These are phyloP conservation scores for Sporothrix humicola DNA, from an alignment of 2,329 filamentous ascomycete genomes.

Conservation along the genomic window DNA sequence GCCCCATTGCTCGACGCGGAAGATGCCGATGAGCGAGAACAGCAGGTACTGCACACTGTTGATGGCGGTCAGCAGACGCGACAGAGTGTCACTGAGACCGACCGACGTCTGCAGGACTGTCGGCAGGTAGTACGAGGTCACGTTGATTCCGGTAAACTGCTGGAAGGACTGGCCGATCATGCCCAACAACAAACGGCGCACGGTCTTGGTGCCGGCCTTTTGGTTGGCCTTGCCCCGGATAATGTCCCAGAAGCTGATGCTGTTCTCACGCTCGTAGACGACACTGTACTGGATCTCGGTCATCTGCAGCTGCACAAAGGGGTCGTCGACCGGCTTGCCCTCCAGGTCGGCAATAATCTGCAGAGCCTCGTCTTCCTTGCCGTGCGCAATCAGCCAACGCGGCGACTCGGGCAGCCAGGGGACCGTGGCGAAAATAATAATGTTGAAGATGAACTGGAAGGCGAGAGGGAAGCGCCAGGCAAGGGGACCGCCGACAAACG, in stretches of 20 bases:
- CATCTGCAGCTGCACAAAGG: conserved; percentile 61
- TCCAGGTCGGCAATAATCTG: conserved; percentile 52
- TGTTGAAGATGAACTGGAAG: conserved; percentile 63
- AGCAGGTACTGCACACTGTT: conserved; percentile 39
- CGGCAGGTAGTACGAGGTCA: conserved; percentile 46
- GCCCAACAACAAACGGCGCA: conserved; percentile 39
- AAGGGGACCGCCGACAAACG: conserved; percentile 56
- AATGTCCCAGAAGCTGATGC: conserved; percentile 36
- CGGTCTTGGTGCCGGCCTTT: conserved; percentile 51
- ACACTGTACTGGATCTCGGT: conserved; percentile 64
- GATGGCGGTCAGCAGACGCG: conserved; percentile 51
- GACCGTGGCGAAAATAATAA: conserved; percentile 61
- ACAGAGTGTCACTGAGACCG: conserved; percentile 54
- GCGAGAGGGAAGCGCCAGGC: conserved; percentile 68
- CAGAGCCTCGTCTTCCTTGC: conserved; percentile 52
- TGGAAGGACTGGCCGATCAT: conserved; percentile 47
- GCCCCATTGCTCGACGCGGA: conserved; percentile 38
- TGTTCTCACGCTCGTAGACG: conserved; percentile 53
- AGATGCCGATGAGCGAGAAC: conserved; percentile 36
- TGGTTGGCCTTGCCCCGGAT: conserved; percentile 36
- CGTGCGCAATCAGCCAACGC: conserved; percentile 53
- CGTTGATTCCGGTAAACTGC: conserved; percentile 46
- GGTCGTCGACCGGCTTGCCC: conserved; percentile 53
- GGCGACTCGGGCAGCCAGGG: conserved; percentile 60
- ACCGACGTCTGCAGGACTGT: conserved; percentile 60